Conservation (phyloP, 305 asterid species). For the Ajuga reptans region DNA sequence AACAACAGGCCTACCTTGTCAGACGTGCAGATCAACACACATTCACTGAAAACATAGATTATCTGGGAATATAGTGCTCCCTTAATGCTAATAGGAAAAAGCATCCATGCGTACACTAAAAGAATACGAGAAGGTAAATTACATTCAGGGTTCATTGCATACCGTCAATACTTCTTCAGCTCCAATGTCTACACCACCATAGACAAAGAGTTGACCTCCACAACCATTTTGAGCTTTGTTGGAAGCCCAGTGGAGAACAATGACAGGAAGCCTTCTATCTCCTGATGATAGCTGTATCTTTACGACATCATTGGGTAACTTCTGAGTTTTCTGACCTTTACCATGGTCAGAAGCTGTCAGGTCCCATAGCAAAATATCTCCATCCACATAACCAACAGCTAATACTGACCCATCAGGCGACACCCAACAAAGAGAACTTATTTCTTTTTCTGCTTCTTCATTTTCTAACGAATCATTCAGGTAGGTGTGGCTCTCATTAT, state of each 20-base stretch:
- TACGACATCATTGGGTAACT: constrained; percentile 42
- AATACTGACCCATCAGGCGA: constrained; percentile 79
- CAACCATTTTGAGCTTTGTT: constrained; percentile 39
- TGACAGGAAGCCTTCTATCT: constrained; percentile 86
- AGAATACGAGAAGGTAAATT: constrained; percentile 21
- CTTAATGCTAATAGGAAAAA: neutral
- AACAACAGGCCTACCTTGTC: constrained; percentile 2
- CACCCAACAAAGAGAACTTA: constrained; percentile 93
- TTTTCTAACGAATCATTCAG: constrained; percentile 36
- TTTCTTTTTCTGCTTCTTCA: constrained; percentile 72
- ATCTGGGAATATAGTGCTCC: neutral
- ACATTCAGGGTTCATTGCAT: constrained; percentile 27
- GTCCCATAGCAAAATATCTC: constrained; percentile 89
- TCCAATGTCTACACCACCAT: constrained; percentile 92
- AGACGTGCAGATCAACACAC: constrained; percentile 8
- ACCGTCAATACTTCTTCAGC: constrained; percentile 95
- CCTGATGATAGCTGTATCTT: constrained; percentile 73
- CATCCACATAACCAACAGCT: constrained; percentile 97
- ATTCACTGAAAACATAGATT: constrained; percentile 2
- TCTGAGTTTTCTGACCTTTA: constrained; percentile 39
- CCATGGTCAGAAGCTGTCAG: constrained; percentile 43
- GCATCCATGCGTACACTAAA: neutral
- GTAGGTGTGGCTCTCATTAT: constrained; percentile 35
- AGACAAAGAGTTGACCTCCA: constrained; percentile 78
- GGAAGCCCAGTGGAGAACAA: constrained; percentile 78